Conservation (phyloP, 257 asterid species). For the Solanum lignicaule region DNA sequence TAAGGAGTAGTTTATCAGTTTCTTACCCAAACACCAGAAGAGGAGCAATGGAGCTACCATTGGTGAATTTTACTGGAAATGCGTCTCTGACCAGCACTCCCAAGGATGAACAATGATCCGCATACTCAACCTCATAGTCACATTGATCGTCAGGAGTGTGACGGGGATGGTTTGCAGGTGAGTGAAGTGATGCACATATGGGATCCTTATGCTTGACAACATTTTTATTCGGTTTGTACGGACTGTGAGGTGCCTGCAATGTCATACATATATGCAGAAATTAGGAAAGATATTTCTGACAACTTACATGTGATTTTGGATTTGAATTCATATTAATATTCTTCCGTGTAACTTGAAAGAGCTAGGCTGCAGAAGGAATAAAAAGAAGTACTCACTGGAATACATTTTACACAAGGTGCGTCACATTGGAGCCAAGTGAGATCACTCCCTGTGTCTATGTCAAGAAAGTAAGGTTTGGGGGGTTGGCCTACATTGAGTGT, state of each 20-base stretch:
- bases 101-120: conserved; percentile 65
- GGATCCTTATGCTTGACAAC: conserved; percentile 55
- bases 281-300: neutral
- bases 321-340: neutral
- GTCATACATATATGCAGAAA: neutral
- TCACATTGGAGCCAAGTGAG: conserved; percentile 97
- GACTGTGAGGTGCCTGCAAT: conserved; percentile 81
- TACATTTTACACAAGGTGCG: conserved; percentile 77
- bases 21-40: conserved; percentile 63
- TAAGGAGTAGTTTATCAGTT: neutral
- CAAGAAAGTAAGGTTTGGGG: conserved; percentile 57
- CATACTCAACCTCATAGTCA: conserved; percentile 77
- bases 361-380: neutral
- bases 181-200: conserved; percentile 46
- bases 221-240: conserved; percentile 52
- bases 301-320: neutral
- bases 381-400: conserved; percentile 31
- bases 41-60: conserved; percentile 48
- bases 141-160: conserved; percentile 55
- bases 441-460: conserved; percentile 91
- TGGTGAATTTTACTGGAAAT: conserved; percentile 49
- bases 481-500: conserved; percentile 56
- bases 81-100: conserved; percentile 71
- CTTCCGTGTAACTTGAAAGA: neutral
- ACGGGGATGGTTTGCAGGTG: conserved; percentile 22